Percentiles rank a stretch among this genome's conserved stretches.
Conservation (phyloP, 2,329 filamentous ascomycete genomes). For the Epichloe typhina region DNA sequence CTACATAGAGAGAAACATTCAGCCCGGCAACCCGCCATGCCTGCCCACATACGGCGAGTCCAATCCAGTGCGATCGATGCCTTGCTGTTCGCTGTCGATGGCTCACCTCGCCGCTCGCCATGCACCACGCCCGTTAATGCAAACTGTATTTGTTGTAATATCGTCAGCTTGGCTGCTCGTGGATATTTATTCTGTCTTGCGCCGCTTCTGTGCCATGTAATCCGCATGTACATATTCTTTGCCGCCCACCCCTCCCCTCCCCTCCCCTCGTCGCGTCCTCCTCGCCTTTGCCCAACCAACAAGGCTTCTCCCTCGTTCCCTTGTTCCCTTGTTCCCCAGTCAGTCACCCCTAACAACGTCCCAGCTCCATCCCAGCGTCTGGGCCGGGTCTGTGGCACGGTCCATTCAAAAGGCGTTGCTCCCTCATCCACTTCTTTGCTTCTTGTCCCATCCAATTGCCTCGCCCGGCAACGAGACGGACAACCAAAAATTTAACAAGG, state of each 20-base stretch:
- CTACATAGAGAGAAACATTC: background rate
- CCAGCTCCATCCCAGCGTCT: conserved; percentile 15
- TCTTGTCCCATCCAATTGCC: conserved; percentile 18
- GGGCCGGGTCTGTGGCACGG: conserved; percentile 13
- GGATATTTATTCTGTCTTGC: background rate
- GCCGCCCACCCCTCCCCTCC: background rate
- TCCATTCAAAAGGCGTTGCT: conserved; percentile 29
- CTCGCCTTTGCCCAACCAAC: background rate
- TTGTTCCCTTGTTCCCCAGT: conserved; percentile 9
- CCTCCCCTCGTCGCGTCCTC: background rate
- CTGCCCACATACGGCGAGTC: background rate
- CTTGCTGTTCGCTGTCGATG: background rate
- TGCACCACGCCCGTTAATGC: no score
- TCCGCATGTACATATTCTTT: background rate
- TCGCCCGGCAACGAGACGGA: conserved; percentile 9
- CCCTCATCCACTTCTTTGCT: conserved; percentile 20
- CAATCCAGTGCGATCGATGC: background rate
- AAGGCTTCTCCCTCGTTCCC: background rate
- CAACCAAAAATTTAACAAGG: conserved; percentile 3
- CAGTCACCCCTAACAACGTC: conserved; percentile 20
- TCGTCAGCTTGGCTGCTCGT: background rate
- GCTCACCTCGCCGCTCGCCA: no score
- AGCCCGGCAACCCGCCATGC: background rate
- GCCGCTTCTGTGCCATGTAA: background rate
- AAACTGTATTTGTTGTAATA: no score